Evolutionary conservation across 148 eudicot species (phyloP).

Genomic region (Gaultheria prostrata): DNA sequence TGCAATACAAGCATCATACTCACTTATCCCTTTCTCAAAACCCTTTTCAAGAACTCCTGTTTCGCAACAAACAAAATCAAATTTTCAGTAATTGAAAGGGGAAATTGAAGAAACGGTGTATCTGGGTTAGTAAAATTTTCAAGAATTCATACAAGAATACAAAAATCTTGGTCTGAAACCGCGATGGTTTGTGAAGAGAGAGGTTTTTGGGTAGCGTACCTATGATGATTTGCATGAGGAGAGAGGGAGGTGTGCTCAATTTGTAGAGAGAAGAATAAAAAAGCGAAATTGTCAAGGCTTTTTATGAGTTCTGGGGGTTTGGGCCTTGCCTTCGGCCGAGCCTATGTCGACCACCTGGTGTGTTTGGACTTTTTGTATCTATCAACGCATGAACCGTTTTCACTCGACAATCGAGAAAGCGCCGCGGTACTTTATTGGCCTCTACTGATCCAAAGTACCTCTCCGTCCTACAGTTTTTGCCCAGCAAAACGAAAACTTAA

Average conservation of each 20-base stretch:
- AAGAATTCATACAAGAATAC: background rate
- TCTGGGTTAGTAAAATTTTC: background rate
- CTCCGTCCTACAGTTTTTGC: no score
- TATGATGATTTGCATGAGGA: background rate
- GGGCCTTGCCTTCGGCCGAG: no score
- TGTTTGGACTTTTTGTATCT: no score
- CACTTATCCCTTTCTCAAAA: slow-evolving; percentile 10
- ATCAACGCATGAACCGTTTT: no score
- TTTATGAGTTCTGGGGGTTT: no score
- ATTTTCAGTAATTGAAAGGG: background rate
- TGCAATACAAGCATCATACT: slow-evolving; percentile 11
- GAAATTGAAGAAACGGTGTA: background rate
- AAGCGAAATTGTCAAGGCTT: no score
- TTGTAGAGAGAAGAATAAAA: background rate
- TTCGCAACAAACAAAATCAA: background rate
- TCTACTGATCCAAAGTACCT: no score
- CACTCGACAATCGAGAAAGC: no score
- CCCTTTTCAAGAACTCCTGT: slow-evolving; percentile 13
- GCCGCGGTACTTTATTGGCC: no score
- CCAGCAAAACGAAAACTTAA: no score
- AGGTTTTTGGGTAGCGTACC: background rate
- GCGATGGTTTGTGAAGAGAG: background rate
- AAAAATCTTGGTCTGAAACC: background rate
- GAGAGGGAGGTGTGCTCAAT: background rate
- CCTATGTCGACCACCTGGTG: no score